A percentile compares a stretch with the other conserved stretches of the same genome.
phyloP scores from a whole-genome alignment of 495 filamentous ascomycete species.

The Opeltia flavorubescens region DNA sequence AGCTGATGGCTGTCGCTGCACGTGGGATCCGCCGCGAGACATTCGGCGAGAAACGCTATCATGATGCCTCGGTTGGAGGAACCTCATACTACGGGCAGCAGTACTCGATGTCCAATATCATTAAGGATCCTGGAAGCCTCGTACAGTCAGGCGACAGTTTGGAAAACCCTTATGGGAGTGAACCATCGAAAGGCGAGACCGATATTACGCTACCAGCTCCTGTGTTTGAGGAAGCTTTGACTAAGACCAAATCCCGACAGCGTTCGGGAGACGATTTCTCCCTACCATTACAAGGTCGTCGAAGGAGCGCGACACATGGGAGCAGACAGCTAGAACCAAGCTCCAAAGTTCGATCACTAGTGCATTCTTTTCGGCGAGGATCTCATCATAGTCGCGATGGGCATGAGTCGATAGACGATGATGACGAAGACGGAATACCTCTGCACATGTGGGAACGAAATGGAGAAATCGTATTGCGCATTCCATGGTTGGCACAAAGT shows the following conservation, averaged over 20 bases:
- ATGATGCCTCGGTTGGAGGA: background rate
- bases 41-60: slow-evolving; percentile 11
- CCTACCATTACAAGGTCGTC: background rate
- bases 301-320: background rate
- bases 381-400: background rate
- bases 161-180: background rate
- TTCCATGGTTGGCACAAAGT: slow-evolving; percentile 14
- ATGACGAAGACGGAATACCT: slow-evolving; percentile 13
- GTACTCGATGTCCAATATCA: too few species aligned
- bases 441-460: slow-evolving; percentile 14
- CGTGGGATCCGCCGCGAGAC: slow-evolving; percentile 7
- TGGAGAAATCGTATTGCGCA: slow-evolving; percentile 7
- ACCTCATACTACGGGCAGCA: background rate
- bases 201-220: background rate
- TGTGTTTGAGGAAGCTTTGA: background rate
- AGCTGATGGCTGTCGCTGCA: slow-evolving; percentile 22
- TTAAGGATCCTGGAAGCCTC: background rate
- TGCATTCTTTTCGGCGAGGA: background rate
- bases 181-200: background rate
- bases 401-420: background rate
- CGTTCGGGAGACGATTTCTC: background rate
- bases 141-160: background rate
- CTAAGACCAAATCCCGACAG: background rate
- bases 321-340: too few species aligned
- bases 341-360: background rate